Conservation (phyloP, 1,284 basidiomycete species). For the Phlebopus sp. region DNA sequence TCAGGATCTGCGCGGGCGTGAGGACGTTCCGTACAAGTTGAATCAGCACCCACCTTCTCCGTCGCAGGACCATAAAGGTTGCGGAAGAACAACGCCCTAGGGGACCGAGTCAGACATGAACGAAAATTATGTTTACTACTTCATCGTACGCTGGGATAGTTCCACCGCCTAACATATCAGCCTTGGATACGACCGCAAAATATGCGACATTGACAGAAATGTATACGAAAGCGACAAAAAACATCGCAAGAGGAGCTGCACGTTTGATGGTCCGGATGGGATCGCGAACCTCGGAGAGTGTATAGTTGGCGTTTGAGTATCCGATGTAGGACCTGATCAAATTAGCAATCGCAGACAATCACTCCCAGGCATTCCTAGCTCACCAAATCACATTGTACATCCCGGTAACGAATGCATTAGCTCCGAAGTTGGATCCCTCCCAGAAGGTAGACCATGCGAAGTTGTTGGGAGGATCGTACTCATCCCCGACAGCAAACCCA, state of each 20-base stretch:
- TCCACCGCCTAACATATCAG: constrained; percentile 59
- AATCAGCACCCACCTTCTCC: constrained; percentile 43
- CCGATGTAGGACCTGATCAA: constrained; percentile 62
- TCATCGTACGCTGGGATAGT: constrained; percentile 53
- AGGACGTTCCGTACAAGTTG: neutral
- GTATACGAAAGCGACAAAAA: constrained; percentile 53
- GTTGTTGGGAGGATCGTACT: constrained; percentile 47
- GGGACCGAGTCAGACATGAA: neutral
- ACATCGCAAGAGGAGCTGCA: constrained; percentile 63
- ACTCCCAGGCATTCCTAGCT: constrained; percentile 8
- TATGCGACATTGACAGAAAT: constrained; percentile 66
- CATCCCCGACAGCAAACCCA: constrained; percentile 43
- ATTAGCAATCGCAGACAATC: neutral
- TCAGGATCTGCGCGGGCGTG: constrained; percentile 46
- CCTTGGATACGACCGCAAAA: constrained; percentile 64
- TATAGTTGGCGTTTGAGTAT: constrained; percentile 71
- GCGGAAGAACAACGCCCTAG: constrained; percentile 63
- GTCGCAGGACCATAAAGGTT: constrained; percentile 60
- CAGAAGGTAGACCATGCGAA: constrained; percentile 53
- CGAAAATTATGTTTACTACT: constrained; percentile 18
- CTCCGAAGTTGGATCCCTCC: constrained; percentile 47
- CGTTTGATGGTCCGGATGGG: constrained; percentile 65
- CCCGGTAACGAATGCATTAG: constrained; percentile 57
- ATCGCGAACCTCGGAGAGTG: constrained; percentile 63
- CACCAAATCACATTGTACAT: constrained; percentile 70